phyloP scores from a whole-genome alignment of 2,329 filamentous ascomycete species.

The Claviceps fusiformis region DNA sequence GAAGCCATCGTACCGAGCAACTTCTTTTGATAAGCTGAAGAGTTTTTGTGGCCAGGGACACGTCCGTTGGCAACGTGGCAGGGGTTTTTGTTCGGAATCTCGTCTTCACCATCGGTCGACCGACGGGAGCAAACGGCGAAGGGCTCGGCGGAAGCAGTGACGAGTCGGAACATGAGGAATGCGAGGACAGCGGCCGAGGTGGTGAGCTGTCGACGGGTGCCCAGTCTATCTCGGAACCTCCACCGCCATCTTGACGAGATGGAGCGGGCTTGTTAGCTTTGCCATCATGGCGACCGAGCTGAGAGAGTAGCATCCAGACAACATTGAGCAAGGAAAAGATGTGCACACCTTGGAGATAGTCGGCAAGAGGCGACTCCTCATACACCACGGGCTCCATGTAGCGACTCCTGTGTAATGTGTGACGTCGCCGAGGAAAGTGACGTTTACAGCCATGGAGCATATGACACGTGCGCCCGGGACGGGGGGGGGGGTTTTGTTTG shows the following conservation, averaged over 20 bases:
- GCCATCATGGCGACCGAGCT: background rate
- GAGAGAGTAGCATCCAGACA: too few species aligned
- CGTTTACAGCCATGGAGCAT: conserved; percentile 17
- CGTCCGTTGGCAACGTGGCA: conserved; percentile 28
- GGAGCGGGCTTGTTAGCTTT: background rate
- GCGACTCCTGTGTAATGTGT: conserved; percentile 10
- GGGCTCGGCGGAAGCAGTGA: conserved; percentile 34
- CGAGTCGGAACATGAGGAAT: conserved; percentile 14
- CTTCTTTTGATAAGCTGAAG: conserved; percentile 33
- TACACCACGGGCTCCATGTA: conserved; percentile 73
- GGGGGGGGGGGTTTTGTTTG: background rate
- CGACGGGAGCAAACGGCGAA: conserved; percentile 40
- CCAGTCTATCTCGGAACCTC: conserved; percentile 32
- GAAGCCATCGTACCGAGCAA: conserved; percentile 32
- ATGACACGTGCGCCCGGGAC: background rate
- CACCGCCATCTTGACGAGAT: conserved; percentile 30
- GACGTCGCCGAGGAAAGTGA: conserved; percentile 13
- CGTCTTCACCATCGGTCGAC: conserved; percentile 38
- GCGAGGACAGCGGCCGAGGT: conserved; percentile 16
- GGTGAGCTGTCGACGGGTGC: conserved; percentile 26
- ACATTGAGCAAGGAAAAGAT: background rate
- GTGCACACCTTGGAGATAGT: conserved; percentile 68
- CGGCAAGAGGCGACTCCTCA: conserved; percentile 75
- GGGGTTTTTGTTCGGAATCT: conserved; percentile 38
- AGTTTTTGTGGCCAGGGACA: conserved; percentile 18